Evolutionary conservation across 148 eudicot species (phyloP).

Genomic region (Vaccinium darrowii): DNA sequence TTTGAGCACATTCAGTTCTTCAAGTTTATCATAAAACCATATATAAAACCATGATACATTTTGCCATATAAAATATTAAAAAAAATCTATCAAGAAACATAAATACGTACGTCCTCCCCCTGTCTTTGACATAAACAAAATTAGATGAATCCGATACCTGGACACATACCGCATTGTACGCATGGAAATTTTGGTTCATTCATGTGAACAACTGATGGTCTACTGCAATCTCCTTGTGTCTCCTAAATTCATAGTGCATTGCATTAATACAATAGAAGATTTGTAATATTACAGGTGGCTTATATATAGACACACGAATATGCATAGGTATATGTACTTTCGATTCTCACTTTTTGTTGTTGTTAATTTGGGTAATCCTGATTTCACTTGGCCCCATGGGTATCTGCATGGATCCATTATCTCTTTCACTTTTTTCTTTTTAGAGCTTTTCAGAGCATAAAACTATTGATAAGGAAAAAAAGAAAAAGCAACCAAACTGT

Average conservation of each 20-base stretch:
- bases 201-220: background rate
- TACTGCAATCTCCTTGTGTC: background rate
- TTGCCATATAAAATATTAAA: too few species aligned
- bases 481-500: background rate
- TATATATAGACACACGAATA: background rate
- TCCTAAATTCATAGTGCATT: background rate
- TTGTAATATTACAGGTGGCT: too few species aligned
- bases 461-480: conserved; percentile 9
- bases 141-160: too few species aligned
- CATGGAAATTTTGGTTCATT: too few species aligned
- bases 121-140: too few species aligned
- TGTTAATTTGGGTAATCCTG: background rate
- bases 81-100: too few species aligned
- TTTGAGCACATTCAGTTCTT: too few species aligned
- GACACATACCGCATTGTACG: too few species aligned
- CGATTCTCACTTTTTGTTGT: background rate
- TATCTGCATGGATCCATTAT: conserved; percentile 26
- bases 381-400: conserved; percentile 13
- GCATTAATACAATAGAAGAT: background rate
- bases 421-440: conserved; percentile 29
- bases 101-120: too few species aligned
- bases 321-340: background rate
- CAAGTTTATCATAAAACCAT: too few species aligned
- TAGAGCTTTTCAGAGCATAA: conserved; percentile 17
- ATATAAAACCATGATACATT: too few species aligned